phyloP scores from a whole-genome alignment of 2,329 filamentous ascomycete species.

The Pseudopyricularia javanii region DNA sequence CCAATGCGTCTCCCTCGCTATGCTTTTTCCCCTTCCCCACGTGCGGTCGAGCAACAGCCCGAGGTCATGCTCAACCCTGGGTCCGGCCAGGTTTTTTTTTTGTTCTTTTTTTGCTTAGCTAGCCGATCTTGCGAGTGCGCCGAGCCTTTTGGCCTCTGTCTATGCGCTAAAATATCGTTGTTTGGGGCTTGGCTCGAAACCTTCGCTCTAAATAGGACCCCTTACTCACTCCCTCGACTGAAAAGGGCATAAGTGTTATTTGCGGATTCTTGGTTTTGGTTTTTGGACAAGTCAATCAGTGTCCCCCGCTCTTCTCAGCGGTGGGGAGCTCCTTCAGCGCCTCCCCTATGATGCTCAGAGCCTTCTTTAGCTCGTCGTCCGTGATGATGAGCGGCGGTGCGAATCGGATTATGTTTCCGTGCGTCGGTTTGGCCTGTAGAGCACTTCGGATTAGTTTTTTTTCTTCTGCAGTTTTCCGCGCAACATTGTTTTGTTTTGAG shows the following conservation, averaged over 20 bases:
- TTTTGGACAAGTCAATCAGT: slow-evolving; percentile 8
- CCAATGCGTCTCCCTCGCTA: too few species aligned
- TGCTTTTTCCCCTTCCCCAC: too few species aligned
- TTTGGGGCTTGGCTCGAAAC: not conserved
- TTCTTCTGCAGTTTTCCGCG: too few species aligned
- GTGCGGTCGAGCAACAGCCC: not conserved
- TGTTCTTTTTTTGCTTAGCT: not conserved
- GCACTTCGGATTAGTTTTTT: slow-evolving; percentile 16
- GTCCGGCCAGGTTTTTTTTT: not conserved
- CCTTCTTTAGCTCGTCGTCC: slow-evolving; percentile 69
- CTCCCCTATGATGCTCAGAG: slow-evolving; percentile 68
- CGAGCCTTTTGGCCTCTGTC: not conserved
- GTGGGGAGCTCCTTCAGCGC: slow-evolving; percentile 71
- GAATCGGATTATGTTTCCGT: slow-evolving; percentile 95
- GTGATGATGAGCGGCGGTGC: slow-evolving; percentile 94
- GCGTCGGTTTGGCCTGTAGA: slow-evolving; percentile 91
- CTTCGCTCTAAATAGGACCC: not conserved
- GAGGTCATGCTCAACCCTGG: not conserved
- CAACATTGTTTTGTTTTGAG: too few species aligned
- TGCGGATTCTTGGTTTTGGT: too few species aligned
- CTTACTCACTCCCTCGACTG: too few species aligned
- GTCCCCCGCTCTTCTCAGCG: slow-evolving; percentile 30
- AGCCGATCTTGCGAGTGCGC: not conserved
- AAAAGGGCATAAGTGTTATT: too few species aligned
- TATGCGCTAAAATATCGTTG: not conserved